Base-by-base conservation (phyloP, 1,139 yeast species). In the Kluyveromyces sp. region DNA sequence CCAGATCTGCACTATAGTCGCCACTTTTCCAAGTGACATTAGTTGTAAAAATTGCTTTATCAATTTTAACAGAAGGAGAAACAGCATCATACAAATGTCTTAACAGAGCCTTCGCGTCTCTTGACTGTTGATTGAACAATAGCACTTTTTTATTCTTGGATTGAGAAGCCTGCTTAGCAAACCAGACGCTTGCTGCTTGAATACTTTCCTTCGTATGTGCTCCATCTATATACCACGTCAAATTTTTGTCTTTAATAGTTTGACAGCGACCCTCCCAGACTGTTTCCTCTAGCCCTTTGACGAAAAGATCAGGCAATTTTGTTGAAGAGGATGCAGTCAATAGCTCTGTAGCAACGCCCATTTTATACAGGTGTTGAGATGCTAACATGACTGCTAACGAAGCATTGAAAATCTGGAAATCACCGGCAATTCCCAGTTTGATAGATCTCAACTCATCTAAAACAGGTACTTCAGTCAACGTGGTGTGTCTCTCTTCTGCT, bases 261-360 rank as follows among this genome's bases (percentile, higher is more conserved):
- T 94, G 97, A 58, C 98, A 92, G 54, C 99, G 74, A 1, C 99
- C 99, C 18, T 94, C 94, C 96, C 97, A 92, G 37, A 71, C 67
- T 0, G 95, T 86, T 1, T 66, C 49, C 43, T 74, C 78, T 35
- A 94, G 69, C 1, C 97, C 99, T 8, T 58, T 56, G 4, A 73
- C 56, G 52, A 88, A 80, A 56, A 73, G 68, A 1, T 42, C 41
- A 13, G 65, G 67, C 15, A 61, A 35, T 19, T 38, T 28, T 13
- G 54, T 16, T 25, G 26, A 41, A 34, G 22, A 49, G 42, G 37
- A 40, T 15, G 34, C 45, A 25, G 56, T 52, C 46, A 46, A 57
- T 52, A 42, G 54, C 42, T 45, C 63, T 18, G 55, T 46, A n/a
- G 43, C 60, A 46, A 51, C 55, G 0, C 80, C 80, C 39, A 82